These are phyloP conservation scores for Begonia fuchsioides DNA, from an alignment of 306 rosid genomes.

Conservation along the genomic window DNA sequence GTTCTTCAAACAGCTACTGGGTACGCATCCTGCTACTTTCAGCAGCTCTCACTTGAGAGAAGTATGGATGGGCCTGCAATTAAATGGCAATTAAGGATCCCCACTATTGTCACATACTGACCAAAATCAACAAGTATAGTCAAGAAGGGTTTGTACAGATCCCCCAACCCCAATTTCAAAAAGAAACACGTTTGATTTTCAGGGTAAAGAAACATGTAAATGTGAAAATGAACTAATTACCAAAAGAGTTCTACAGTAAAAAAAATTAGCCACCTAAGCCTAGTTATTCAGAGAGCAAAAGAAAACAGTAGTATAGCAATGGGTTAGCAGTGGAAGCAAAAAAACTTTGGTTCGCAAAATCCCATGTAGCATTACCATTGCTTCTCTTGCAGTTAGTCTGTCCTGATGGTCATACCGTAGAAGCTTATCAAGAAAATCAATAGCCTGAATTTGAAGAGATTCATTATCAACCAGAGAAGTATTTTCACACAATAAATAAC, in stretches of 20 bases:
- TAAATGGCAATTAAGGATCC: not conserved
- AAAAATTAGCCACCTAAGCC: too few species aligned
- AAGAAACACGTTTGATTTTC: too few species aligned
- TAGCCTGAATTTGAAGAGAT: conserved; percentile 40
- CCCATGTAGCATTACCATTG: conserved; percentile 43
- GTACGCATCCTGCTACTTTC: conserved; percentile 25
- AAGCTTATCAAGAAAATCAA: conserved; percentile 95
- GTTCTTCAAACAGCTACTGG: conserved; percentile 6
- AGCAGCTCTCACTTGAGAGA: conserved; percentile 33
- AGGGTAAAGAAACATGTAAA: too few species aligned
- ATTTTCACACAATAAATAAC: conserved; percentile 1
- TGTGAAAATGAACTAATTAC: too few species aligned
- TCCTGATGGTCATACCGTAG: conserved; percentile 94
- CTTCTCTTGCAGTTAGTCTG: conserved; percentile 91
- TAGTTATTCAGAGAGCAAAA: too few species aligned
- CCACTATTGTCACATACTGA: not conserved
- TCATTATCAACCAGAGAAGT: not conserved
- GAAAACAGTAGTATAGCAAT: too few species aligned
- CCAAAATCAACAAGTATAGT: too few species aligned
- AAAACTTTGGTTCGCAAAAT: not conserved
- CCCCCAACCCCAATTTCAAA: too few species aligned
- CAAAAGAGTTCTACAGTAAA: too few species aligned
- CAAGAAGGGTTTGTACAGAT: not conserved
- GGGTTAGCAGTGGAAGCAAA: not conserved
- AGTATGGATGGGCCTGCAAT: conserved; percentile 37